Base-by-base conservation (phyloP, 1,284 basidiomycete species). In the Blastosporella zonata region DNA sequence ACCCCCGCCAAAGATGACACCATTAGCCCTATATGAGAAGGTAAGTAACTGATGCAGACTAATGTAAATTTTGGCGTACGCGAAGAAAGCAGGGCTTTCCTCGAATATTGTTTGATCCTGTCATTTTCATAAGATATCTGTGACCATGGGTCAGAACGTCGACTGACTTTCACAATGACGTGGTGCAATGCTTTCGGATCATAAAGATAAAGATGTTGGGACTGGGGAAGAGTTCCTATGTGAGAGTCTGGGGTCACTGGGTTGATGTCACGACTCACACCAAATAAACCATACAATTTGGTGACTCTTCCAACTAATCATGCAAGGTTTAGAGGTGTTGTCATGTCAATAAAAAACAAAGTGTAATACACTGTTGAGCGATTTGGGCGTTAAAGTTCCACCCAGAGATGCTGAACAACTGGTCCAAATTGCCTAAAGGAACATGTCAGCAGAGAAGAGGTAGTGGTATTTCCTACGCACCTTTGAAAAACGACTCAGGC, bases 1-100 rank as follows among this genome's bases (percentile, higher is more conserved):
- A 3, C 72, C 71, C 6, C 66, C 62, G 0, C 71, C 72, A 42
- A 74, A 70, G 1, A 64, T 35, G 2, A 72, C 50, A 55, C 37
- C 68, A 66, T 47, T 49, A 1, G 9, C 53, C 49, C 47, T 69
- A 69, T 34, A 2, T 18, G 20, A 13, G 20, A 17, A 34, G 7
- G 41, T 36, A 41, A 27, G 3, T 20, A 38, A 4, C 6, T 13
- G 31, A 2, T 23, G 33, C 20, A 22, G 2, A 13, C 20, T 29
- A 40, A 25, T 13, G 15, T 37, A 17, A 13, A 37, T 17, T 47
- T 60, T 21, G 7, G 25, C 43, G 21, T 53, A 72, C 73, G 56
- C 48, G 28, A 73, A 60, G 38, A 73, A 68, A 10, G 60, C 53
- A 13, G 59, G 50, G 0, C 64, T 57, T 46, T 71, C 66, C 53